Evolutionary conservation across 2,329 filamentous ascomycete species (phyloP).

Genomic region (Akanthomyces uredinophilus): DNA sequence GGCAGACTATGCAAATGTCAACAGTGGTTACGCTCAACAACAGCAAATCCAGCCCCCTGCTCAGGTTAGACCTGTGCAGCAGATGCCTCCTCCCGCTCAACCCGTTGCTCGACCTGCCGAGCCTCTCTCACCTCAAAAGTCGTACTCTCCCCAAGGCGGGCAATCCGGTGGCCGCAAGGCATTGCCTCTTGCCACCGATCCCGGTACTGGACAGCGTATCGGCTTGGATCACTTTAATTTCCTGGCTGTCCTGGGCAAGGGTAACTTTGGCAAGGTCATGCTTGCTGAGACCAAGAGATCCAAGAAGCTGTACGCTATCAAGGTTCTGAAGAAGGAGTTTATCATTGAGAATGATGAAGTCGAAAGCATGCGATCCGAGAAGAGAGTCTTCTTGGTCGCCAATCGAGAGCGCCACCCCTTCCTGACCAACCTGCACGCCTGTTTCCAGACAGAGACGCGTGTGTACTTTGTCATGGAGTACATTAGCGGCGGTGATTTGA

Average conservation of each 20-base stretch:
- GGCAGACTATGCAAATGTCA: conserved; percentile 61
- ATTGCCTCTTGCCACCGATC: conserved; percentile 64
- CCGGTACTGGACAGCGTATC: conserved; percentile 76
- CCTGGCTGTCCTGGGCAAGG: conserved; percentile 93
- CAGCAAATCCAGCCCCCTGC: conserved; percentile 33
- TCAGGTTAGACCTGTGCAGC: conserved; percentile 33
- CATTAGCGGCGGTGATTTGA: conserved; percentile 94
- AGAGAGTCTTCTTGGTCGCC: conserved; percentile 92
- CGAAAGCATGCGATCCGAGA: conserved; percentile 94
- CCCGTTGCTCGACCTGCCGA: conserved; percentile 32
- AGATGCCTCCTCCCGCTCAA: conserved; percentile 21
- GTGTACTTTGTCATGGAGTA: conserved; percentile 99
- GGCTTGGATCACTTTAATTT: conserved; percentile 99
- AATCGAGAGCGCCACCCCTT: conserved; percentile 98
- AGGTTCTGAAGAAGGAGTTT: conserved; percentile 99
- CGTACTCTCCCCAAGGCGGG: conserved; percentile 19
- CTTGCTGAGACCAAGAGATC: conserved; percentile 92
- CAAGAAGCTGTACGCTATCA: conserved; percentile 93
- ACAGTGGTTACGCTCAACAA: conserved; percentile 38
- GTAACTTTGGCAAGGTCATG: conserved; percentile 99
- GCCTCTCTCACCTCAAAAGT: conserved; percentile 26
- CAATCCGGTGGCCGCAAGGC: conserved; percentile 45
- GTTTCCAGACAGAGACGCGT: conserved; percentile 97
- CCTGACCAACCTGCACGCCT: conserved; percentile 89
- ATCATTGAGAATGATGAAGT: conserved; percentile 99